These are phyloP conservation scores for Calonectria hongkongensis DNA, from an alignment of 2,329 filamentous ascomycete species.

Conservation along the genomic window DNA sequence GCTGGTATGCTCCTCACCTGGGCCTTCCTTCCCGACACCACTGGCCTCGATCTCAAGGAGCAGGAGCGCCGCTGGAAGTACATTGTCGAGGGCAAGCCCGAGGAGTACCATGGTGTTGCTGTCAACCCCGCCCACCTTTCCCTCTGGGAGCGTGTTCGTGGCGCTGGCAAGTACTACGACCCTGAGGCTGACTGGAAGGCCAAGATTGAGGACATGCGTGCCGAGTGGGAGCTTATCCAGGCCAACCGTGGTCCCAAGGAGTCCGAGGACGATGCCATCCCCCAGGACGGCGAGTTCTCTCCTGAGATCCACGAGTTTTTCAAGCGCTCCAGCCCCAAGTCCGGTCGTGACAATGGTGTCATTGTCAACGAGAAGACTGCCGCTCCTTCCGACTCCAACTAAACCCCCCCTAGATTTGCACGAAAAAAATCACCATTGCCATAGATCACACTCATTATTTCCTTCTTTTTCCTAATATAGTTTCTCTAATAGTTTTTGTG, in stretches of 20 bases:
- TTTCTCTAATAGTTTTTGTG: conserved; percentile 18
- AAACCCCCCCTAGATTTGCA: conserved; percentile 13
- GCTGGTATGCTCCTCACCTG: conserved; percentile 88
- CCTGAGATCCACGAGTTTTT: conserved; percentile 75
- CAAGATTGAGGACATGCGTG: conserved; percentile 88
- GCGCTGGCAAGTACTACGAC: conserved; percentile 88
- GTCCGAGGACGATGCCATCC: conserved; percentile 61
- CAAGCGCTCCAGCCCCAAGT: conserved; percentile 62
- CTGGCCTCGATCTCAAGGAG: conserved; percentile 96
- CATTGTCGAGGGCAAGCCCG: conserved; percentile 84
- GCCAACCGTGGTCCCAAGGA: conserved; percentile 69
- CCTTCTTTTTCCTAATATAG: conserved; percentile 15
- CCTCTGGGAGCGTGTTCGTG: conserved; percentile 88
- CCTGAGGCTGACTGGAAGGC: conserved; percentile 87
- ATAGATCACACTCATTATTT: conserved; percentile 19
- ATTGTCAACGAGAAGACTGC: conserved; percentile 57
- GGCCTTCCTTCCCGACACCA: conserved; percentile 96
- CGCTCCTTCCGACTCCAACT: conserved; percentile 46
- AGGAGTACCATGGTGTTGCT: conserved; percentile 94
- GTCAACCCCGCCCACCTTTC: conserved; percentile 93
- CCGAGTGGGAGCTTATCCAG: conserved; percentile 75
- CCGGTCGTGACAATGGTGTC: conserved; percentile 46
- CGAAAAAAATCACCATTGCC: neutral
- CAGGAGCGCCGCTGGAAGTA: conserved; percentile 95
- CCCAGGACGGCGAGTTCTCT: conserved; percentile 71